Evolutionary conservation across 2,329 filamentous ascomycete genomes (phyloP).

Genomic region (Epichloe aotearoae): DNA sequence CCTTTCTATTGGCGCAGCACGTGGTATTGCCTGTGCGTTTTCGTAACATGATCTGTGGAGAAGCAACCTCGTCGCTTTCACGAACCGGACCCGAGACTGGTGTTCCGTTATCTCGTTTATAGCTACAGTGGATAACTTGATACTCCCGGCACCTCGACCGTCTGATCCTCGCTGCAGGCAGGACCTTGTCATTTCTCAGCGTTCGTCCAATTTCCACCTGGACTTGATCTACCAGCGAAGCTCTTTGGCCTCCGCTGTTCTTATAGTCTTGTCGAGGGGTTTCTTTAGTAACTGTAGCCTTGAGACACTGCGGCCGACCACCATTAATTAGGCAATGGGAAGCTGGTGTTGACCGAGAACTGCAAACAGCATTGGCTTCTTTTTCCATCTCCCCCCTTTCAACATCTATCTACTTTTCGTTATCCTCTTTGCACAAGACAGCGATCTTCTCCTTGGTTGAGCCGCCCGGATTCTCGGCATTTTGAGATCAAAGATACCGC

Average conservation of each 20-base stretch:
- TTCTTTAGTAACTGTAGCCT: not conserved
- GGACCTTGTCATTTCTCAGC: slow-evolving; percentile 5
- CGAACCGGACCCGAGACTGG: not conserved
- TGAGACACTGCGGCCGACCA: not conserved
- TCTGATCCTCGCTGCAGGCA: not conserved
- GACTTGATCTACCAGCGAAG: not conserved
- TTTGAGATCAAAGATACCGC: not conserved
- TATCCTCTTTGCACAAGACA: not conserved
- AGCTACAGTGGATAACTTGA: slow-evolving; percentile 1
- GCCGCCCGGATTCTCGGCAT: not conserved
- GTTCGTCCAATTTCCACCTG: slow-evolving; percentile 2
- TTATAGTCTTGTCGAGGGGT: not conserved
- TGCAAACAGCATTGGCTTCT: not conserved
- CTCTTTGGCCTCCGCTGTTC: slow-evolving; percentile 1
- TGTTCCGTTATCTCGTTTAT: not conserved
- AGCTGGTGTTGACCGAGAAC: not conserved
- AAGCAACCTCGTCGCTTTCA: not conserved
- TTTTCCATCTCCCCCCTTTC: not conserved
- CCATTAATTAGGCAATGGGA: not conserved
- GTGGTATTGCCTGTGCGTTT: not conserved
- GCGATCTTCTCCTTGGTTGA: not conserved
- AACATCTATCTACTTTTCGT: not conserved
- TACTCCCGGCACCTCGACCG: not conserved
- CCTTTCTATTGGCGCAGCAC: not conserved
- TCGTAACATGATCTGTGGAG: not conserved